phyloP scores from a whole-genome alignment of 179 eudicot species.

The Actinidia polygama region DNA sequence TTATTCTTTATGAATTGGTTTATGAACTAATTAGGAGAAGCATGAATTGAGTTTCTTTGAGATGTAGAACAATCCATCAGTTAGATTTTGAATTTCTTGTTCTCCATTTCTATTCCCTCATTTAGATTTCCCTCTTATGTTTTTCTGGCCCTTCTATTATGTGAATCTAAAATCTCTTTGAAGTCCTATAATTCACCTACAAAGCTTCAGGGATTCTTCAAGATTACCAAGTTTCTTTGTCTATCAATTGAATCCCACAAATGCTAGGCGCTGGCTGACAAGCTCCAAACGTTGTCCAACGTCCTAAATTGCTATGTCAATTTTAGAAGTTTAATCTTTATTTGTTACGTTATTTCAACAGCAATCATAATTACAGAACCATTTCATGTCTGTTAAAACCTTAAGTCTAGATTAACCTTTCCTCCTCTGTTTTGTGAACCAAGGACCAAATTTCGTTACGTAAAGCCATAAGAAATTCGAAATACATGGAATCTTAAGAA shows the following conservation, averaged over 20 bases:
- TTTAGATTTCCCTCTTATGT: neutral
- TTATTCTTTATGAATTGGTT: no score
- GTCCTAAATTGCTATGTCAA: neutral
- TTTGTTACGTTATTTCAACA: no score
- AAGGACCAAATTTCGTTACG: no score
- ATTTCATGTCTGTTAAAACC: neutral
- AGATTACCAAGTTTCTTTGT: neutral
- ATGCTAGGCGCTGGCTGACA: neutral
- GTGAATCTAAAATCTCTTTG: neutral
- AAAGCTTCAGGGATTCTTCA: neutral
- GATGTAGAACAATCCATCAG: neutral
- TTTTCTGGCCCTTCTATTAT: neutral
- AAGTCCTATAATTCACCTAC: neutral
- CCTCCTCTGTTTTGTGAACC: neutral
- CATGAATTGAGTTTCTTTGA: neutral
- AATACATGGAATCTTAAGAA: no score
- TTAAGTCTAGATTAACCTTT: neutral
- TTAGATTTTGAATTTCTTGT: neutral
- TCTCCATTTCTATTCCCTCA: neutral
- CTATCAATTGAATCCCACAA: neutral
- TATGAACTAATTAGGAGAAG: no score
- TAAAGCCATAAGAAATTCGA: no score
- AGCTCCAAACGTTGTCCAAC: neutral
- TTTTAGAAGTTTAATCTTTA: neutral
- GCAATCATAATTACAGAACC: neutral